Base-by-base conservation (phyloP, 225 moss, liverwort and hornwort species). In the Marchantia paleacea region DNA sequence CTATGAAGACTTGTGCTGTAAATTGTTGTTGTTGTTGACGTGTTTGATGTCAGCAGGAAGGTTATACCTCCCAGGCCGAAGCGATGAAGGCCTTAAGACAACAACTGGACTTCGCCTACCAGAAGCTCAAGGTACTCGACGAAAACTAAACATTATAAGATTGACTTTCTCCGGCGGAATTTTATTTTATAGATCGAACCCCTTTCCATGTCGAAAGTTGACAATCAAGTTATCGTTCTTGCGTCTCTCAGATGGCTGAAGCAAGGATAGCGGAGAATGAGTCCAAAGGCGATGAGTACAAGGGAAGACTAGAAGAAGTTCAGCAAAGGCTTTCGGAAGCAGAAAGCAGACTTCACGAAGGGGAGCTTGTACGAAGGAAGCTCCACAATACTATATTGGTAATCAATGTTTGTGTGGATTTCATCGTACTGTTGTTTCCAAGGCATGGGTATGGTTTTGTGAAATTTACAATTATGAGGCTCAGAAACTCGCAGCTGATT, bases 301-400 rank as follows among this genome's bases (percentile, higher is more conserved):
- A 80, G 48, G 85, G 85, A 62, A 92, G 88, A 74, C 83, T 90
- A 61, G 91, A 87, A 51, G 97, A 94, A 3, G 72, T 91, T 55
- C 85, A 90, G 25, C 68, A 81, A 30, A 87, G 88, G 19, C 65
- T 97, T 60, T 69, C 54, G 71, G 95, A 97, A 82, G 90, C 97
- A 0, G 97, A 97, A 88, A 88, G 73, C 73, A 90, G 88, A 74
- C 73, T 92, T 69, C 93, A 91, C 67, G 94, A 94, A 85, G 92
- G 95, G 65, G 97, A 97, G 79, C 88, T 92, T 22, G 75, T 97
- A 53, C 92, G 97, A 28, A 88, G 89, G 82, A 97, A 93, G 81
- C 88, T 97, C 54, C 97, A 97, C 79, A 97, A 97, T 16, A 93
- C 95, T 15, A 97, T 97, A 65, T 62, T 97, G 88, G 97, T 94